Evolutionary conservation across 768 basidiomycete species (phyloP), one percentile per base, ranked within the genome.

Genomic region (Amanita thiersii): DNA sequence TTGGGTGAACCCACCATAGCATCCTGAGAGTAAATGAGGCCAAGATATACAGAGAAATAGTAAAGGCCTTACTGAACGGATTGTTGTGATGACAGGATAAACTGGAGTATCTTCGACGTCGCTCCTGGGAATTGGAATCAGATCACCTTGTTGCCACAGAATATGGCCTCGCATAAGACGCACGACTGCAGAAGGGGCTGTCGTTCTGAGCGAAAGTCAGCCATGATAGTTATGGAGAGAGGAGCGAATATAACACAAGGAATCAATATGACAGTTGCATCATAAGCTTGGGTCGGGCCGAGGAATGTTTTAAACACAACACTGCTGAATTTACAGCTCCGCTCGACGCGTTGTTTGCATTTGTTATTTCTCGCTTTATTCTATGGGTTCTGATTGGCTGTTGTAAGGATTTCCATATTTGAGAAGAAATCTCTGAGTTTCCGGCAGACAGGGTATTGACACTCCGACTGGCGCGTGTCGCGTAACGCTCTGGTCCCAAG

Each of bases 61-160:
- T 7, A 6, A 14, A 14, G 15, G 18, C 5, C 40, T 35, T 47
- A 82, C 83, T 38, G 63, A 59, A 61, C 81, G 65, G 49, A 91
- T 85, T 61, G 79, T 72, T 47, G 88, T 86, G 28, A 93, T 86
- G 38, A 87, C 63, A 4, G 89, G 88, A 56, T 85, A 91, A 1
- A 90, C 85, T 19, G 69, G 62, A 0, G 78, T 83, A 30, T 59
- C 52, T 26, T 77, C 75, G 34, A 77, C 71, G 60, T 68, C 70
- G 61, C 65, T 74, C 52, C 60, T 75, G 30, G 45, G 32, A 14
- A 40, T 40, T 26, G 28, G 32, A 28, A 37, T 36, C 12, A 47
- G 34, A 32, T 37, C 17, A 38, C 25, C 12, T 25, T 12, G 25
- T n/a, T 15, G 44, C 45, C 29, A 39, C 21, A n/a, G n/a, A n/a